Evolutionary conservation across 1,284 basidiomycete species (phyloP).

Genomic region (Abortiporus biennis): DNA sequence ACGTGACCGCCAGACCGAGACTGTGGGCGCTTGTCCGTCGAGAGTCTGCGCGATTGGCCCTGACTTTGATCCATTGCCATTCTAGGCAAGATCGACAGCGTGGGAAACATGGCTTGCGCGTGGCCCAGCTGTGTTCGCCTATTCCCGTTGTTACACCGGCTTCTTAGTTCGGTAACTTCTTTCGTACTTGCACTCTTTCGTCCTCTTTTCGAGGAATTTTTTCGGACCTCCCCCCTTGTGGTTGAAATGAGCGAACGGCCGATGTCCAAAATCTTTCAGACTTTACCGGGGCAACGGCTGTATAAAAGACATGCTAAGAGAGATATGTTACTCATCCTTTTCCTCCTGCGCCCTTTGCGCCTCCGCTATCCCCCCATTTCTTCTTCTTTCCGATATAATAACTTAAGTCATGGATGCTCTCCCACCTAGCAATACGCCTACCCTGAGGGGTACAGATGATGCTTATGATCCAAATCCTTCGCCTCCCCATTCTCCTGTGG

Average conservation of each 20-base stretch:
- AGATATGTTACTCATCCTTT: slow-evolving; percentile 1
- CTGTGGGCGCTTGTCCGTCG: too few relatives aligned
- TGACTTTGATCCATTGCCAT: too few relatives aligned
- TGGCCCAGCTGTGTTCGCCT: too few relatives aligned
- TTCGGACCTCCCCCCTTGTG: too few relatives aligned
- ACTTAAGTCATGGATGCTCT: slow-evolving; percentile 19
- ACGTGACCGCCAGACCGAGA: too few relatives aligned
- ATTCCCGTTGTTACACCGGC: too few relatives aligned
- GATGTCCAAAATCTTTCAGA: neutral
- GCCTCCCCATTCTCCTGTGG: slow-evolving; percentile 7
- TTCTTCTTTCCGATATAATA: slow-evolving; percentile 6
- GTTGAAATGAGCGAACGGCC: neutral
- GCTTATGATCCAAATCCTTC: slow-evolving; percentile 1
- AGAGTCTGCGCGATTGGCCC: too few relatives aligned
- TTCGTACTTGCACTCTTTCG: too few relatives aligned
- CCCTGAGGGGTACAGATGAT: slow-evolving; percentile 7
- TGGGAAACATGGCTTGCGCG: too few relatives aligned
- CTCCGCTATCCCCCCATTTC: neutral
- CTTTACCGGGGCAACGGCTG: neutral
- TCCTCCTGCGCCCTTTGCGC: slow-evolving; percentile 3
- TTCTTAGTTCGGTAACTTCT: too few relatives aligned
- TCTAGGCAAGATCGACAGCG: too few relatives aligned
- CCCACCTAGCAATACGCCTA: slow-evolving; percentile 11
- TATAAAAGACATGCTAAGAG: neutral
- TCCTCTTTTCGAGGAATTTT: too few relatives aligned